Conservation (phyloP, 148 eudicot species). For the Cornus kousa region DNA sequence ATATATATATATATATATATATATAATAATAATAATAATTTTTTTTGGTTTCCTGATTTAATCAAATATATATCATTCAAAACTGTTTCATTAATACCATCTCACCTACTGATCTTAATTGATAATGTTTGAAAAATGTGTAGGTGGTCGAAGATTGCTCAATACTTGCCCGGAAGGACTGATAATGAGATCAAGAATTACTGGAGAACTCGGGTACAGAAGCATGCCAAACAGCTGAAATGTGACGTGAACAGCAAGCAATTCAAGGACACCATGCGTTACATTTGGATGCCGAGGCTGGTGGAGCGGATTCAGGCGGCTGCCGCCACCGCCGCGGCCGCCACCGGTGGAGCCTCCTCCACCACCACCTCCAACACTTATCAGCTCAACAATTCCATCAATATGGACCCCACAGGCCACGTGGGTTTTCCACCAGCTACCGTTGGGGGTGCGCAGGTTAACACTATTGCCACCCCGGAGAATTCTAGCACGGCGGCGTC, state of each 20-base stretch:
- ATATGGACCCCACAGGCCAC: slow-evolving; percentile 10
- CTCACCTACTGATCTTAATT: no score
- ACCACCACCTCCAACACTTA: slow-evolving; percentile 28
- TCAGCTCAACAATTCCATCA: not conserved
- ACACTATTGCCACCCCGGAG: slow-evolving; percentile 48
- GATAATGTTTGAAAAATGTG: not conserved
- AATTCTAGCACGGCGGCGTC: slow-evolving; percentile 61
- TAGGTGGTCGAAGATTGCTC: slow-evolving; percentile 75
- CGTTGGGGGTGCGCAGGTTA: slow-evolving; percentile 15
- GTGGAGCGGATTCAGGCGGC: slow-evolving; percentile 89
- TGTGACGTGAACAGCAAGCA: slow-evolving; percentile 65
- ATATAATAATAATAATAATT: no score
- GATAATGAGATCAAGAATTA: slow-evolving; percentile 70
- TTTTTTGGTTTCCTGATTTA: no score
- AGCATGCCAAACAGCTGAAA: slow-evolving; percentile 53
- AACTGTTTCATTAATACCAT: no score
- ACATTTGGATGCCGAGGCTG: slow-evolving; percentile 63
- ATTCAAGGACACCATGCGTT: slow-evolving; percentile 48
- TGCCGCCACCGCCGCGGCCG: slow-evolving; percentile 1
- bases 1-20: not conserved
- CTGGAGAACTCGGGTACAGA: slow-evolving; percentile 67
- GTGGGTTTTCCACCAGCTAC: slow-evolving; percentile 16
- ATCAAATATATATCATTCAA: no score
- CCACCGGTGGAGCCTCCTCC: not conserved
- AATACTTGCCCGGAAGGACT: slow-evolving; percentile 57